Conservation (phyloP, 1,284 basidiomycete species). For the Pyrrhoderma noxium region DNA sequence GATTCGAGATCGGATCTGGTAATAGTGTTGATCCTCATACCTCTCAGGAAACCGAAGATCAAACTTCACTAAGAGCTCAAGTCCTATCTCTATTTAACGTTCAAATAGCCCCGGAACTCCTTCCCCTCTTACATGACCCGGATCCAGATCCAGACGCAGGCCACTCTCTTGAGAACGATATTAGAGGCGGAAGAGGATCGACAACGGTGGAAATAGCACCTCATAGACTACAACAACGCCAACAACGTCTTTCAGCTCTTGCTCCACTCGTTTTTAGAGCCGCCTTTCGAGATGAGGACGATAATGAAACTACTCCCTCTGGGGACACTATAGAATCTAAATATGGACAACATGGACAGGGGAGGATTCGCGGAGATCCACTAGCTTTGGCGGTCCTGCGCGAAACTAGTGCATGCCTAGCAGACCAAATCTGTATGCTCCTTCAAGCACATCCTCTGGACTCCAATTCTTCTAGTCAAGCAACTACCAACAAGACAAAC, state of each 20-base stretch:
- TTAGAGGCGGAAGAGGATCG: neutral
- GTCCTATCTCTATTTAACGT: constrained; percentile 53
- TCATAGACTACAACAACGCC: constrained; percentile 40
- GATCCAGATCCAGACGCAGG: constrained; percentile 16
- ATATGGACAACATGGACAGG: neutral
- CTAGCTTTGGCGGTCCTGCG: constrained; percentile 53
- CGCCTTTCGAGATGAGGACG: constrained; percentile 48
- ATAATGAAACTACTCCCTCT: too few species aligned
- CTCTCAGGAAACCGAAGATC: constrained; percentile 20
- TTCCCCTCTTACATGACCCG: constrained; percentile 55
- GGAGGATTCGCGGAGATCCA: constrained; percentile 33
- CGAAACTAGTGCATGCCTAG: constrained; percentile 45
- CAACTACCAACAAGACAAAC: constrained; percentile 9
- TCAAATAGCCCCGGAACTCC: constrained; percentile 49
- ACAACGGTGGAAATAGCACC: constrained; percentile 20
- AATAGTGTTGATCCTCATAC: constrained; percentile 21
- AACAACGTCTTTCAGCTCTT: constrained; percentile 67
- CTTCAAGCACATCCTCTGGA: constrained; percentile 22
- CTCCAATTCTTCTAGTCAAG: constrained; percentile 1
- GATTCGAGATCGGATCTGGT: too few species aligned
- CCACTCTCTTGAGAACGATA: too few species aligned
- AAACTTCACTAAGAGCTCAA: constrained; percentile 20
- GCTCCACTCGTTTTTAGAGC: constrained; percentile 65
- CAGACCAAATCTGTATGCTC: constrained; percentile 49
- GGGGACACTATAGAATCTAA: too few species aligned